Conservation (phyloP, 2,329 filamentous ascomycete genomes). For the Zasmidium citrigriseum region DNA sequence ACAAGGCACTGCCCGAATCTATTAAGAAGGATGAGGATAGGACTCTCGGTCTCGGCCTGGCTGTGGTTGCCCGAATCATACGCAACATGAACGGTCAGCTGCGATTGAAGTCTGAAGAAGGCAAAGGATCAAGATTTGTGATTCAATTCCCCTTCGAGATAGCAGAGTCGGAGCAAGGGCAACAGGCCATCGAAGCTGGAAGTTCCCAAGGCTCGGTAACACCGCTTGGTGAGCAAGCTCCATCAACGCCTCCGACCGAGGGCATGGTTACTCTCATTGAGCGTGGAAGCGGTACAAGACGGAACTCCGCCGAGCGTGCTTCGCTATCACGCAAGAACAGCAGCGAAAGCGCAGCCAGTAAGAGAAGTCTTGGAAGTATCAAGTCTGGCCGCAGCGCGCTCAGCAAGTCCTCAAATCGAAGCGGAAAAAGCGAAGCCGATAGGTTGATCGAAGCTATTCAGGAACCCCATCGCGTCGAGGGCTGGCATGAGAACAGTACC, state of each 20-base stretch:
- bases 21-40: slow-evolving; percentile 36
- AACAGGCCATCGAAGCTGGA: slow-evolving; percentile 17
- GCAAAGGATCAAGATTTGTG: slow-evolving; percentile 79
- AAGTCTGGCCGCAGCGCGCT: slow-evolving; percentile 38
- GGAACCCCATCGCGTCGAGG: slow-evolving; percentile 49
- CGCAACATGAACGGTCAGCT: slow-evolving; percentile 91
- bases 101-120: slow-evolving; percentile 78
- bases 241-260: slow-evolving; percentile 24
- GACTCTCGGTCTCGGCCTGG: slow-evolving; percentile 78
- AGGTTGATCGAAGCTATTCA: slow-evolving; percentile 72
- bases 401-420: slow-evolving; percentile 35
- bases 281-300: slow-evolving; percentile 37
- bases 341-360: slow-evolving; percentile 53
- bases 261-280: slow-evolving; percentile 66
- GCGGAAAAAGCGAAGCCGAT: slow-evolving; percentile 65
- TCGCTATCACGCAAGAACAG: slow-evolving; percentile 35
- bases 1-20: slow-evolving; percentile 31
- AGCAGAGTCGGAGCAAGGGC: slow-evolving; percentile 43
- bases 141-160: slow-evolving; percentile 76
- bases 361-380: slow-evolving; percentile 50
- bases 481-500: slow-evolving; percentile 25
- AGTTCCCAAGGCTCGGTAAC: slow-evolving; percentile 27
- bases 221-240: slow-evolving; percentile 22
- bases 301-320: slow-evolving; percentile 15
- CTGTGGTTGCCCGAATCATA: slow-evolving; percentile 80